Evolutionary conservation across 2,329 filamentous ascomycete species (phyloP), one percentile per base, ranked within the genome.

Genomic region (Conoideocrella luteorostrata): DNA sequence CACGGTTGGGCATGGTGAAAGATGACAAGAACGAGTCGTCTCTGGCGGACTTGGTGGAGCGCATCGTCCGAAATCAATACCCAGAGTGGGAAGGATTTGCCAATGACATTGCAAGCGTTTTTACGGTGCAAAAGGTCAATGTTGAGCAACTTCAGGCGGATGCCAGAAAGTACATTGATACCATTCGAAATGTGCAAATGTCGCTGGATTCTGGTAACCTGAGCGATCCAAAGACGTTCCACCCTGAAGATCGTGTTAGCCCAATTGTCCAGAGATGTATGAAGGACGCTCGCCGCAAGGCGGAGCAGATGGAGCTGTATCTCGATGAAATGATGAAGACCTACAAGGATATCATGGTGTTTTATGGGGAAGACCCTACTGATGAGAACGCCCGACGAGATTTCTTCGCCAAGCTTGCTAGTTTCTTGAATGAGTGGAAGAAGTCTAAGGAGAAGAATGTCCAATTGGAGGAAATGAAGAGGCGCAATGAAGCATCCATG

Each of bases 21-120:
- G 93, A 98, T 61, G 89, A 95, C 71, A 96, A 96, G 76, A 98
- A 98, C 65, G 86, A 97, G 65, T 91, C 88, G 1, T 96, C 89
- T 1, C 85, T 98, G 60, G 89, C 91, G 45, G 93, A 98, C 65
- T 78, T 97, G 34, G 89, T 98, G 34, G 93, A 98, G 67, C 86
- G 91, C 54, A 95, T 96, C 54, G 91, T 97, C 46, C 86, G 93
- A 51, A 93, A 88, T 60, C 91, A 97, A 62, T 98, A 97, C 54
- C 86, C 91, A 3, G 88, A 96, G 64, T 97, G 90, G 87, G 90
- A 96, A 65, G 76, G 76, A 26, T 97, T 97, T 64, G 73, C 80
- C 15, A 80, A 87, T 9, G 91, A 98, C 58, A 95, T 98, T 53
- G 68, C 68, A 18, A 85, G 84, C 18, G 89, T 97, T 28, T 68